phyloP scores from a whole-genome alignment of 257 asterid species.

The Solanum chiquidenum region DNA sequence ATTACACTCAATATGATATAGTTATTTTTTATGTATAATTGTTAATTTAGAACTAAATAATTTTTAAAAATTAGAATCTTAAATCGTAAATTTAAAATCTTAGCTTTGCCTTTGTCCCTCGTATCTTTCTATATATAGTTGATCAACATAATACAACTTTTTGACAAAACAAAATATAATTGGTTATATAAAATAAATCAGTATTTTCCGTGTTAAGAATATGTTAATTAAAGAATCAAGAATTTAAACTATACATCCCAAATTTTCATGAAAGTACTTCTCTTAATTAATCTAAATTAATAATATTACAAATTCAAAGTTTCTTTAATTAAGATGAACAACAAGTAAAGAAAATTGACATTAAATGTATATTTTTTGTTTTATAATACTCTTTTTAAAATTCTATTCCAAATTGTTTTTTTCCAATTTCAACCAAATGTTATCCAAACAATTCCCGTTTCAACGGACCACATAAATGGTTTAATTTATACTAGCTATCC shows the following conservation, averaged over 20 bases:
- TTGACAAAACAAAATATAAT: background rate
- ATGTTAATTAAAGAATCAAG: background rate
- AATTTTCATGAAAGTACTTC: background rate
- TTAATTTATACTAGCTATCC: background rate
- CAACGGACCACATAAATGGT: background rate
- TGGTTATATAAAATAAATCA: too few species aligned
- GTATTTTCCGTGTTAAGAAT: background rate
- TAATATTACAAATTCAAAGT: background rate
- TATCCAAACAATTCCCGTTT: background rate
- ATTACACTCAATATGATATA: background rate
- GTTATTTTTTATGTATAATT: background rate
- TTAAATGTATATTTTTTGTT: background rate
- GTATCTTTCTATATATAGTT: background rate
- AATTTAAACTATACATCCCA: background rate
- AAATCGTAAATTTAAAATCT: background rate
- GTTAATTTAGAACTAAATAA: background rate
- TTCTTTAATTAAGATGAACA: background rate
- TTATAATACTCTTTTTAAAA: background rate
- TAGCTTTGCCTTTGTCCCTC: background rate
- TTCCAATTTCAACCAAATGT: background rate
- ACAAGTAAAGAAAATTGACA: background rate
- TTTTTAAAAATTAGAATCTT: background rate
- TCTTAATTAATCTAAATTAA: background rate
- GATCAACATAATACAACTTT: background rate
- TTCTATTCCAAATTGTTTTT: background rate